Base-by-base conservation (phyloP, 768 basidiomycete species). In the Podaxis mareebaensis region DNA sequence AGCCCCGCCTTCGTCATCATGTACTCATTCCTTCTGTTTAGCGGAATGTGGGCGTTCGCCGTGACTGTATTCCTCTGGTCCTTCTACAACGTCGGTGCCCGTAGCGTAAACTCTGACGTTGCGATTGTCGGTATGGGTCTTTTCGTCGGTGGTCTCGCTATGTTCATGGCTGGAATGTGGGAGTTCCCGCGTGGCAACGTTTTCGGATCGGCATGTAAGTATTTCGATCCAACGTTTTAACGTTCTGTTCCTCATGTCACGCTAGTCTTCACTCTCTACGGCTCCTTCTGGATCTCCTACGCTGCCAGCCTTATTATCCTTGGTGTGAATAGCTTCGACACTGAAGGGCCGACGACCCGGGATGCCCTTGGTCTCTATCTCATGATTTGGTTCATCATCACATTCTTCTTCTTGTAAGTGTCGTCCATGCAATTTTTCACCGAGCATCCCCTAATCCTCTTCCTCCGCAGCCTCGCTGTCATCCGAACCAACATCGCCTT, bases 111-210 rank as follows among this genome's bases (percentile, higher is more conserved):
- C 20, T 68, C 65, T 1, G 79, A 81, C 48, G 85, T 85, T 59
- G 78, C 80, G n/a, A 78, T 87, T 36, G 75, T 87, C 36, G 89
- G 87, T 53, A 85, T 90, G 85, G 85, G 86, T 3, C 68, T 86
- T 61, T 85, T 81, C 66, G 79, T 81, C 62, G 88, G 88, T 20
- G 88, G 89, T 63, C 81, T 89, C 12, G 81, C 76, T 26, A 87
- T 88, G 67, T 75, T 89, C 63, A 70, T 89, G 56, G 88, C 88
- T 22, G 89, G 88, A 57, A 87, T 88, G 82, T 87, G 85, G 85
- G 79, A 81, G 69, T 80, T 81, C 66, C 76, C 78, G 4, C 71
- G 76, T 8, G 82, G 81, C 3, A 85, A 85, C 61, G 73, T 72
- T 3, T 85, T 81, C 61, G 83, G 83, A 55, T 82, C 83, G 0